These are phyloP conservation scores for Prunus yedoensis DNA, from an alignment of 331 rosid genomes.

Conservation along the genomic window DNA sequence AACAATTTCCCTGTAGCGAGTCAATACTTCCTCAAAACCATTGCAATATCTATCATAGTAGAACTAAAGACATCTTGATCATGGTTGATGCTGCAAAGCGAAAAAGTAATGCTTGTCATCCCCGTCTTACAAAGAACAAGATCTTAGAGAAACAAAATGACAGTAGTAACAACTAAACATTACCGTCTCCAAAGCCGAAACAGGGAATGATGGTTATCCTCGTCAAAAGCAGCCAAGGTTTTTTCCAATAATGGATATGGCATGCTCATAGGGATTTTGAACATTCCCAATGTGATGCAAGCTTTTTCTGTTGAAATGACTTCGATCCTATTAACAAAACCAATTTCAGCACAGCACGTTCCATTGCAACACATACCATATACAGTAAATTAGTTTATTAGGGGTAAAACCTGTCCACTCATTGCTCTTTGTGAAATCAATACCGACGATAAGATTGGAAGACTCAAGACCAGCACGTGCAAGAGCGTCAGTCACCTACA, in stretches of 20 bases:
- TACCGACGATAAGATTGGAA: slow-evolving; percentile 76
- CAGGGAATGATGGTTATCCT: slow-evolving; percentile 89
- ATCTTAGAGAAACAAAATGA: neutral
- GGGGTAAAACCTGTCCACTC: slow-evolving; percentile 84
- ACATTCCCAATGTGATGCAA: slow-evolving; percentile 63
- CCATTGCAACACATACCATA: slow-evolving; percentile 9
- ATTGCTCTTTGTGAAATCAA: slow-evolving; percentile 89
- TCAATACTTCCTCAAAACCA: slow-evolving; percentile 86
- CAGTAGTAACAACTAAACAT: neutral
- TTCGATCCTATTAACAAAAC: slow-evolving; percentile 42
- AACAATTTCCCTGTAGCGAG: slow-evolving; percentile 66
- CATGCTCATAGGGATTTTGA: slow-evolving; percentile 75
- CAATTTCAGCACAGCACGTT: slow-evolving; percentile 36
- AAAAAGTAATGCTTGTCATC: slow-evolving; percentile 1
- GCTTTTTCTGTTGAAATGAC: slow-evolving; percentile 61
- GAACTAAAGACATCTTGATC: slow-evolving; percentile 84
- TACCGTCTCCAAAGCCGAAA: slow-evolving; percentile 92
- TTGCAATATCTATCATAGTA: slow-evolving; percentile 62
- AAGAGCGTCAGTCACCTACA: slow-evolving; percentile 78
- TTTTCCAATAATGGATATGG: slow-evolving; percentile 81
- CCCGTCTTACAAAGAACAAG: slow-evolving; percentile 7
- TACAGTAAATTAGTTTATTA: neutral
- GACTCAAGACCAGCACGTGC: slow-evolving; percentile 83
- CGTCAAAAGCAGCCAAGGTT: slow-evolving; percentile 73
- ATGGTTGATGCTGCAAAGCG: slow-evolving; percentile 68